These are phyloP conservation scores for Allium cepa DNA, from an alignment of 106 monocot species.

Conservation along the genomic window DNA sequence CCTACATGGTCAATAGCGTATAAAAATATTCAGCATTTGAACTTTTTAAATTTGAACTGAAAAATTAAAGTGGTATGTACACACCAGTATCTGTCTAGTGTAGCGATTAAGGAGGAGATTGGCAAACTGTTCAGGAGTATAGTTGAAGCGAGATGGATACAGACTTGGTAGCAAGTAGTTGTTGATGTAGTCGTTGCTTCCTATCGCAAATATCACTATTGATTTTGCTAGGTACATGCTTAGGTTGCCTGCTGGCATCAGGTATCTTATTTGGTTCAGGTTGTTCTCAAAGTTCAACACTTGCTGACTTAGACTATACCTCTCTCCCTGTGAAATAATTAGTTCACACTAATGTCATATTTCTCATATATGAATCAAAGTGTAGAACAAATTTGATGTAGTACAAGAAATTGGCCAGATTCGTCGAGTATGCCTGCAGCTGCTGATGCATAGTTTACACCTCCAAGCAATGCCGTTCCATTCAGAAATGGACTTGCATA, in stretches of 20 bases:
- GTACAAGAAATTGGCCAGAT: slow-evolving; percentile 49
- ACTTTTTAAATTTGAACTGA: too few species aligned
- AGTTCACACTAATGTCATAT: background rate
- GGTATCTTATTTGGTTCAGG: slow-evolving; percentile 38
- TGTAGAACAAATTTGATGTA: background rate
- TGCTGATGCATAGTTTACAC: slow-evolving; percentile 85
- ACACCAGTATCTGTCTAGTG: slow-evolving; percentile 59
- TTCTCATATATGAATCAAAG: background rate
- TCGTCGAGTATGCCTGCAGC: slow-evolving; percentile 68
- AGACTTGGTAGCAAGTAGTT: slow-evolving; percentile 63
- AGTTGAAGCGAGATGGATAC: slow-evolving; percentile 39
- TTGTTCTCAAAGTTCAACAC: slow-evolving; percentile 68
- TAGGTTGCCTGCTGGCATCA: slow-evolving; percentile 11
- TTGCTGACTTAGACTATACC: slow-evolving; percentile 57
- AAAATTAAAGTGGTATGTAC: background rate
- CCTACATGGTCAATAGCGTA: slow-evolving; percentile 8
- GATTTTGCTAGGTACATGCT: slow-evolving; percentile 40
- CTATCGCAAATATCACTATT: slow-evolving; percentile 52
- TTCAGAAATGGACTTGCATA: slow-evolving; percentile 35
- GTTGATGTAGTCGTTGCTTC: slow-evolving; percentile 93
- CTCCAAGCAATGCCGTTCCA: slow-evolving; percentile 27
- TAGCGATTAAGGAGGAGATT: slow-evolving; percentile 57
- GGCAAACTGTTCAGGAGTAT: slow-evolving; percentile 51
- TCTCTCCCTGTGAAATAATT: slow-evolving; percentile 43
- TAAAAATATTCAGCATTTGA: too few species aligned